phyloP scores from a whole-genome alignment of 2,329 filamentous ascomycete genomes.

The Botryosphaeria agaves region DNA sequence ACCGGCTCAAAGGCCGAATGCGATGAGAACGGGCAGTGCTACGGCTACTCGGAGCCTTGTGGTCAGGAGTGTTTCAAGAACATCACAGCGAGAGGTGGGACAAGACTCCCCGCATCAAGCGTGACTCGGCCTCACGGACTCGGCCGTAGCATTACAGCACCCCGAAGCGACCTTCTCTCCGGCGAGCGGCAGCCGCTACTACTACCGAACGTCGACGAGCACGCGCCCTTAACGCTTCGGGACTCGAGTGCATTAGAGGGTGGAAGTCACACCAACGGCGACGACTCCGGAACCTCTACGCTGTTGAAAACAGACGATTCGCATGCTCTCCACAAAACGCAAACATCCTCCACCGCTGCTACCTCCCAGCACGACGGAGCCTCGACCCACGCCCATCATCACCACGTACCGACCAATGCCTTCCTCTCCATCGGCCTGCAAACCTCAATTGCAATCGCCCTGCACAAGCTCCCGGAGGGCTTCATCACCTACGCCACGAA shows the following conservation, averaged over 20 bases:
- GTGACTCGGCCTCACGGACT: constrained; percentile 7
- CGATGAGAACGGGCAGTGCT: constrained; percentile 41
- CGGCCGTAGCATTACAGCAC: constrained; percentile 10
- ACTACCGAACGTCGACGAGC: constrained; percentile 13
- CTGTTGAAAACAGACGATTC: background rate
- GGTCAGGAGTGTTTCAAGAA: constrained; percentile 42
- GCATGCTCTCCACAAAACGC: constrained; percentile 9
- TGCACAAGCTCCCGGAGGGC: constrained; percentile 85
- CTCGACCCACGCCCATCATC: constrained; percentile 45
- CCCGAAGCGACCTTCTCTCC: constrained; percentile 1
- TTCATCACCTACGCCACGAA: constrained; percentile 93
- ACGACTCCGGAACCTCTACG: background rate
- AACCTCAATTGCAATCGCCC: constrained; percentile 82
- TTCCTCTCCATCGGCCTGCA: constrained; percentile 93
- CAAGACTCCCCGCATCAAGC: background rate
- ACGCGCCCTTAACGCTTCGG: constrained; percentile 4
- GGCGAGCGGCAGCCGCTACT: constrained; percentile 15
- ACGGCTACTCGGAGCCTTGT: constrained; percentile 43
- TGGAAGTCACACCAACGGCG: background rate
- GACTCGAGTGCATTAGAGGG: too few species aligned
- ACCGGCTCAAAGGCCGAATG: constrained; percentile 31
- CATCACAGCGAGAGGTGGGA: constrained; percentile 19
- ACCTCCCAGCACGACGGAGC: constrained; percentile 5
- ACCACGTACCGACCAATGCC: constrained; percentile 87
- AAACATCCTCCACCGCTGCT: constrained; percentile 3